These are phyloP conservation scores for Macrotyloma uniflorum DNA, from an alignment of 306 rosid species.

Conservation along the genomic window DNA sequence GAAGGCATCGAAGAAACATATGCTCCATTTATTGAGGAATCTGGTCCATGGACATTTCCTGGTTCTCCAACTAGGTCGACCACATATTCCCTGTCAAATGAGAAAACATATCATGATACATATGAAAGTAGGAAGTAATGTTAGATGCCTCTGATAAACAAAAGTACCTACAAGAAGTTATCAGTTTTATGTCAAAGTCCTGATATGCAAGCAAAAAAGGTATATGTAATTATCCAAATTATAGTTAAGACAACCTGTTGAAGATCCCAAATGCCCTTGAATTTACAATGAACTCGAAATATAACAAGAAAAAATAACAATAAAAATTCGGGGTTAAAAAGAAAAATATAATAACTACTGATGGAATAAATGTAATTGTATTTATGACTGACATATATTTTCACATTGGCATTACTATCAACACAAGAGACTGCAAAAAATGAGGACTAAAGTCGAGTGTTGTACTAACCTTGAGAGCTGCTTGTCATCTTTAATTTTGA, in stretches of 20 bases:
- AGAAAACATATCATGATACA: constrained; percentile 1
- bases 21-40: constrained; percentile 93
- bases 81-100: constrained; percentile 80
- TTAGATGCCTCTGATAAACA: neutral
- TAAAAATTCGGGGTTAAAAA: neutral
- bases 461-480: constrained; percentile 66
- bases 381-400: constrained; percentile 1
- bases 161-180: constrained; percentile 14
- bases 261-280: neutral
- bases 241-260: constrained; percentile 37
- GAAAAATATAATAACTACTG: neutral
- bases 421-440: neutral
- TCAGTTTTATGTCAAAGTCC: constrained; percentile 7
- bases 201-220: constrained; percentile 13
- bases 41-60: constrained; percentile 90
- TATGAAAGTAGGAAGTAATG: neutral
- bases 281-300: constrained; percentile 8
- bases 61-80: constrained; percentile 99
- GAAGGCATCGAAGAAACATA: constrained; percentile 78
- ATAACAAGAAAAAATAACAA: neutral
- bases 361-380: constrained; percentile 40
- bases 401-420: neutral
- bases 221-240: neutral
- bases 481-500: constrained; percentile 73
- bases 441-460: constrained; percentile 3